Percentiles rank a stretch among this genome's conserved stretches.
These are phyloP conservation scores for Amanita pallidorosea DNA, from an alignment of 768 basidiomycete genomes.

Conservation along the genomic window DNA sequence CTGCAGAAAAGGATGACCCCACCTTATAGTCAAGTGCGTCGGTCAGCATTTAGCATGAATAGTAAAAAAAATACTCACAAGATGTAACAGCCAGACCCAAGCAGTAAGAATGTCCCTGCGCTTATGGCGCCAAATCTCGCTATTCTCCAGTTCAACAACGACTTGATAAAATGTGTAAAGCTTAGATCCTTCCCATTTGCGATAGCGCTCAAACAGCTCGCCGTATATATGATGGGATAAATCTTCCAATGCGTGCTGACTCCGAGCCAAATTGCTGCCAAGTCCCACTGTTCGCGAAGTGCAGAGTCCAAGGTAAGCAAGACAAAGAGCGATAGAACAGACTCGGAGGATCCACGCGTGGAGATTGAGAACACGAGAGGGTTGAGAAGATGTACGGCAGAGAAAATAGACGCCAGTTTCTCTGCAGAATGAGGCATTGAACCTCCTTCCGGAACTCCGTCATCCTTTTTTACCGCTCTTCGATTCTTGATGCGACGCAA, in stretches of 20 bases:
- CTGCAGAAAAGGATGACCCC: slow-evolving; percentile 88
- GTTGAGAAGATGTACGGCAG: slow-evolving; percentile 75
- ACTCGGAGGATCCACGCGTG: slow-evolving; percentile 93
- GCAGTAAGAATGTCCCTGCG: slow-evolving; percentile 49
- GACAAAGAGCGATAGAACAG: slow-evolving; percentile 72
- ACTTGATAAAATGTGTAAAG: slow-evolving; percentile 14
- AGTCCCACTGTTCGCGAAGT: slow-evolving; percentile 45
- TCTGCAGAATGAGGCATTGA: not conserved
- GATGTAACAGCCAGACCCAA: slow-evolving; percentile 59
- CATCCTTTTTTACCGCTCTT: slow-evolving; percentile 5
- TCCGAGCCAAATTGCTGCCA: slow-evolving; percentile 66
- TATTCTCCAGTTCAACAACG: slow-evolving; percentile 37
- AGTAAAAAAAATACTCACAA: slow-evolving; percentile 21
- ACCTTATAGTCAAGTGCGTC: slow-evolving; percentile 35
- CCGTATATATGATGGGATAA: slow-evolving; percentile 87
- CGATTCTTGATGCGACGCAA: slow-evolving; percentile 19
- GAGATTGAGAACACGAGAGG: slow-evolving; percentile 95
- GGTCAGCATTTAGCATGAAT: slow-evolving; percentile 1
- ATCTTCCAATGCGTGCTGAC: slow-evolving; percentile 94
- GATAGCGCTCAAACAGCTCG: slow-evolving; percentile 58
- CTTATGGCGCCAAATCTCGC: slow-evolving; percentile 63
- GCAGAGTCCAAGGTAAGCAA: slow-evolving; percentile 56
- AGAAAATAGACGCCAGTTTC: slow-evolving; percentile 43
- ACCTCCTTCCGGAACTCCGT: slow-evolving; percentile 8
- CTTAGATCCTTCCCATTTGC: slow-evolving; percentile 13